Evolutionary conservation across 129 eudicot species (phyloP), one percentile per base, ranked within the genome.

Genomic region (Calendula officinalis): DNA sequence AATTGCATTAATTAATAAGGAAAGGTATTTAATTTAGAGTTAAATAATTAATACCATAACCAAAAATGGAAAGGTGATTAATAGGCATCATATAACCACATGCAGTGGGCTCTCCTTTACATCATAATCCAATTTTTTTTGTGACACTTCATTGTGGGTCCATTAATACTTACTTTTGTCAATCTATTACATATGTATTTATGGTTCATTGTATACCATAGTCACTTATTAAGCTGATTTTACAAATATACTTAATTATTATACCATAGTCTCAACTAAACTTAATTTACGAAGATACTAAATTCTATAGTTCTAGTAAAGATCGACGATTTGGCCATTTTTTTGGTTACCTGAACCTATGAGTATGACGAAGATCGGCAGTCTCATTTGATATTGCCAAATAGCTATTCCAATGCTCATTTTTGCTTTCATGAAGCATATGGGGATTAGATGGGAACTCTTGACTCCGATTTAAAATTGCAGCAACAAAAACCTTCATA

Each of bases 401-500:
- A 48, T 17, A 52, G 27, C 16, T 56, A 58, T 65, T 68, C 60
- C 71, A 61, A 27, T 54, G 66, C 67, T 66, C 78, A 53, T 47
- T 43, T 60, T 73, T 68, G 75, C 70, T 83, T 72, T 83, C 86
- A 60, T 80, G 70, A 80, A 84, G 86, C 86, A 78, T 73, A 52
- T 78, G 73, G 46, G 75, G 75, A 79, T 76, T 75, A 48, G 89
- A 71, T 41, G 90, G 85, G 64, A 64, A 69, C 43, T 60, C 75
- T 67, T 66, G 80, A 48, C 80, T 81, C 77, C 99, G 81, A 55
- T 92, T 92, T 33, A 72, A 47, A 60, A 57, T 42, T 60, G 99
- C 96, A 49, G 99, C 99, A 74, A 92, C 92, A 68, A 92, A 41
- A 52, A 92, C 99, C 99, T 92, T 68, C 30, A 42, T 14, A 52